Base-by-base conservation (phyloP, 768 basidiomycete genomes). In the Holtermannia corniformis region DNA sequence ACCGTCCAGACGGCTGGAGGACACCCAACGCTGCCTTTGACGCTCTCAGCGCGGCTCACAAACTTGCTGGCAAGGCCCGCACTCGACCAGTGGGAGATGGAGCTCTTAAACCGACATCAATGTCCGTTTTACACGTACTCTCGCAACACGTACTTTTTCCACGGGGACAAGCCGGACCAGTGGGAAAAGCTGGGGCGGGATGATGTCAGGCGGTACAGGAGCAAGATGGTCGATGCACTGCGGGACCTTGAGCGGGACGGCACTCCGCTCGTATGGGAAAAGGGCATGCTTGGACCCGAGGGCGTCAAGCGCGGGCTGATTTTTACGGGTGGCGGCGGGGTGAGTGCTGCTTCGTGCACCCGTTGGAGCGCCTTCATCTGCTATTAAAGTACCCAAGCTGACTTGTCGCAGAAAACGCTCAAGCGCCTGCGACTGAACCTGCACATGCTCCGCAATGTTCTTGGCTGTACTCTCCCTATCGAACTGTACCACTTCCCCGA, bases 401-500 rank as follows among this genome's bases (percentile, higher is more conserved):
- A 32, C 19, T 11, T 22, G 41, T 19, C 16, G 7, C 32, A 72
- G 64, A 72, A 73, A 57, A 73, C 73, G 0, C 55, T 67, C 14
- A 47, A 57, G 3, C 62, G 73, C 21, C 49, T 75, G 21, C 61
- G 72, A 28, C 62, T 72, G 13, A 63, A 63, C 1, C 63, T 76
- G 24, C 63, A 69, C 48, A 72, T 75, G 61, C 63, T 76, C 3
- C 68, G 75, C 13, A 57, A 67, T 16, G 60, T 61, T n/a, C 64
- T 73, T 54, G 53, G 62, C 16, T 70, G 67, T 49, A 65, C 55
- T 1, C 61, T 77, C 0, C 76, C 75, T 4, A 70, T 75, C 47
- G 73, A 77, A 56, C 54, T 77, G 24, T 76, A 73, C 49, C 71
- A 72, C 47, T 76, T 74, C 58, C 67, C 73, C 12, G 66, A 65